Evolutionary conservation across 148 eudicot genomes (phyloP).

Genomic region (Mesembryanthemum crystallinum): DNA sequence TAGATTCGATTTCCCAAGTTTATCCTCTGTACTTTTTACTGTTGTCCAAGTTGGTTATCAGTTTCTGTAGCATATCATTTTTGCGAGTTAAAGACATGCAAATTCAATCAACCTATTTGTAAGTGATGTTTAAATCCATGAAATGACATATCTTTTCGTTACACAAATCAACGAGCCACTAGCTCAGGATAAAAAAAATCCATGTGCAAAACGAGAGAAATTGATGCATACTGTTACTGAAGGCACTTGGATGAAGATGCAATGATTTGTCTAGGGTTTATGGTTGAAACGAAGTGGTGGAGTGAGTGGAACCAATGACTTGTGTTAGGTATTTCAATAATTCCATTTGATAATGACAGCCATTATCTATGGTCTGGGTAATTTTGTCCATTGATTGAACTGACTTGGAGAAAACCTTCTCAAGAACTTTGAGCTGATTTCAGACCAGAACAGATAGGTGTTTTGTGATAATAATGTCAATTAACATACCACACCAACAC

Average conservation of each 20-base stretch:
- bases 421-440: not conserved
- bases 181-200: not conserved
- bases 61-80: conserved; percentile 13
- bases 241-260: not conserved
- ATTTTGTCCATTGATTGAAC: not conserved
- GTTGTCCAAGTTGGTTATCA: not conserved
- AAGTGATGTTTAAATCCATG: conserved; percentile 16
- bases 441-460: not conserved
- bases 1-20: not conserved
- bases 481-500: not conserved
- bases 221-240: not conserved
- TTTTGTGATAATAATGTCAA: not conserved
- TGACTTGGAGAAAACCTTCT: conserved; percentile 1
- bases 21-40: conserved; percentile 7
- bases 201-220: conserved; percentile 2
- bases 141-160: conserved; percentile 13
- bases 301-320: conserved; percentile 10
- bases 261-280: not conserved
- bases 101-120: conserved; percentile 6
- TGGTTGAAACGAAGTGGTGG: not conserved
- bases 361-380: conserved; percentile 11
- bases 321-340: not conserved
- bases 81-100: conserved; percentile 8
- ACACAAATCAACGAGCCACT: not conserved
- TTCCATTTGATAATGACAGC: conserved; percentile 18